Base-by-base conservation (phyloP, 2,329 filamentous ascomycete genomes). In the Colletotrichum sp. region DNA sequence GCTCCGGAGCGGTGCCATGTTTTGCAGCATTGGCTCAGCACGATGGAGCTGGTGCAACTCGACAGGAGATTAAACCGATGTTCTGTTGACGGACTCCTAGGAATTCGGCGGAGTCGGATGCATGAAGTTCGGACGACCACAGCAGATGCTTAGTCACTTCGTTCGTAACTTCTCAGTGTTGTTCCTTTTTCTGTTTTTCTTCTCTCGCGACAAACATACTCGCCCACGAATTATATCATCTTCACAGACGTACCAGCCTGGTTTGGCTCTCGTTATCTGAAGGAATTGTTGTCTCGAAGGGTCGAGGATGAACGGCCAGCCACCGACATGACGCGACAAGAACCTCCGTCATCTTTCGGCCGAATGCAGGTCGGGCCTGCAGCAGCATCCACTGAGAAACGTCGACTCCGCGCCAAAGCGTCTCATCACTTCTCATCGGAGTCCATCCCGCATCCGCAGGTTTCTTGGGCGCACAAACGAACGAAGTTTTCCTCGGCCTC, bases 21-120 rank as follows among this genome's bases (percentile, higher is more conserved):
- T n/a, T 60, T 30, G 70, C 59, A 32, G 30, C 43, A 26, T 67
- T 52, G 30, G 24, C 43, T 63, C 21, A 36, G 36, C 52, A 66
- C 32, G 71, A 71, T 60, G 60, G 60, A 71, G 72, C 36, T 67
- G 63, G 63, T 67, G 72, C 52, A 61, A 71, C 43, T 36, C 16
- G 32, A 39, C 34, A 16, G 65, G 68, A 71, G 60, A 71, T 71
- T 71, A 26, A 64, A 39, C 30, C 28, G 67, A 61, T 16, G 21
- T 18, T 24, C 43, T 24, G 43, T 43, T 21, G 59, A 0, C 26
- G n/a, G 36, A n/a, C n/a, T 16, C 7, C n/a, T 30, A 18, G 16
- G 13, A 64, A 64, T 60, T n/a, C 30, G 26, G 55, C 21, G 16
- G 26, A 28, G 55, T 6, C 8, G 26, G 59, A 15, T 26, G 28